phyloP scores from a whole-genome alignment of 2,329 filamentous ascomycete genomes.

The Pseudogymnoascus pannorum region DNA sequence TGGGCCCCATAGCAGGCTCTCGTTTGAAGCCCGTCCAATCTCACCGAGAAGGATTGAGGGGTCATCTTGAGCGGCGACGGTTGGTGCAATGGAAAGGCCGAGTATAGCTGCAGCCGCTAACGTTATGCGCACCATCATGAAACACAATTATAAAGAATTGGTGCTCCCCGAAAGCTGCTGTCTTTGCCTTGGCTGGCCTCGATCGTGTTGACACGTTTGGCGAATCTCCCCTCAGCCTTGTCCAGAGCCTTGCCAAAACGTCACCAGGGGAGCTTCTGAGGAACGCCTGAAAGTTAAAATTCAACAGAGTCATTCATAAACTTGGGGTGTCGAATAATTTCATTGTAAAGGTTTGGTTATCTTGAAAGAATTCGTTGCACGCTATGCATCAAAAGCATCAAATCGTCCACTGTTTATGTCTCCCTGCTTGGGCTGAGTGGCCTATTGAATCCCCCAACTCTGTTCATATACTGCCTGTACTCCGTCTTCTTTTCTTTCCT shows the following conservation, averaged over 20 bases:
- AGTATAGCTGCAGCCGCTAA: constrained; percentile 1
- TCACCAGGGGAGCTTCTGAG: neutral
- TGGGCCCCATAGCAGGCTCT: constrained; percentile 90
- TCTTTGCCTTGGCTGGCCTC: neutral
- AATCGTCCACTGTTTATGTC: neutral
- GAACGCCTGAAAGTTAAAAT: neutral
- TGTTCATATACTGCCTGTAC: constrained; percentile 96
- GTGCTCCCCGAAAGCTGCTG: neutral
- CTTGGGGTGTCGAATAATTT: neutral
- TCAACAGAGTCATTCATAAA: neutral
- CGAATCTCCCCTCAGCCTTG: constrained; percentile 3
- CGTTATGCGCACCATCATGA: constrained; percentile 4
- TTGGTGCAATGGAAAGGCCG: neutral
- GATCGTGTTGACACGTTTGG: constrained; percentile 4
- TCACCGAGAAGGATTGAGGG: constrained; percentile 28
- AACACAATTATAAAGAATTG: constrained; percentile 9
- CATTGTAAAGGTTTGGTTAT: neutral
- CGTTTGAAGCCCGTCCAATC: constrained; percentile 49
- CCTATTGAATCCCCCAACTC: constrained; percentile 73
- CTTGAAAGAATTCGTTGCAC: neutral
- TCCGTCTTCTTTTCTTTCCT: constrained; percentile 90
- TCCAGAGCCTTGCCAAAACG: neutral
- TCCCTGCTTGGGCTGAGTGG: constrained; percentile 54
- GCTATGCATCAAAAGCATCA: neutral
- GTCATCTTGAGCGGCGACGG: constrained; percentile 21